Percentiles rank a stretch among this genome's conserved stretches.
Evolutionary conservation across 2,329 filamentous ascomycete species (phyloP).

Genomic region (Fusarium chaquense): DNA sequence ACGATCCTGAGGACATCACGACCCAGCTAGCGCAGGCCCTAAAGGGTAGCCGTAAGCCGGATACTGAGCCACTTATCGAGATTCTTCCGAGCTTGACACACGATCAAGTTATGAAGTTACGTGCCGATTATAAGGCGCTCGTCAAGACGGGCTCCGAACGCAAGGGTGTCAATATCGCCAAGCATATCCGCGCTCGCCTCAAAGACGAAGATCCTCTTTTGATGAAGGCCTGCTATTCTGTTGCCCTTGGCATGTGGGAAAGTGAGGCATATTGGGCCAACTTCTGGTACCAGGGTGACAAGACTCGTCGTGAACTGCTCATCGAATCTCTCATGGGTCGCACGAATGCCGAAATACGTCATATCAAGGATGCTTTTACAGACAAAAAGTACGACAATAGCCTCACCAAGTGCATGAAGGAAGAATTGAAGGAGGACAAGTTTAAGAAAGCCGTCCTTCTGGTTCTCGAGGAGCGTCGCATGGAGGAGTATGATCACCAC

Average conservation of each 20-base stretch:
- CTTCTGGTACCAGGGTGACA: slow-evolving; percentile 94
- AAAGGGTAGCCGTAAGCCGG: slow-evolving; percentile 72
- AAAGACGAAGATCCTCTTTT: slow-evolving; percentile 81
- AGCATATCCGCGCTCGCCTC: slow-evolving; percentile 82
- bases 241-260: slow-evolving; percentile 90
- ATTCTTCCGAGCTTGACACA: slow-evolving; percentile 87
- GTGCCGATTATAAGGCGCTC: slow-evolving; percentile 89
- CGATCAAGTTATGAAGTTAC: slow-evolving; percentile 87
- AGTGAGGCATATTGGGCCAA: slow-evolving; percentile 98
- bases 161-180: slow-evolving; percentile 85
- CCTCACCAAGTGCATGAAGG: slow-evolving; percentile 86
- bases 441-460: slow-evolving; percentile 90
- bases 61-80: slow-evolving; percentile 79
- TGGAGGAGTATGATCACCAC: slow-evolving; percentile 80
- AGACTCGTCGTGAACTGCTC: slow-evolving; percentile 85
- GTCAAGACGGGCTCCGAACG: slow-evolving; percentile 81
- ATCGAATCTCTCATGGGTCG: slow-evolving; percentile 95
- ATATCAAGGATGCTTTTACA: slow-evolving; percentile 88
- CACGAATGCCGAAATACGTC: slow-evolving; percentile 84
- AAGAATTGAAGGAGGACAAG: slow-evolving; percentile 94
- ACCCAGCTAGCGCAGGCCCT: slow-evolving; percentile 81
- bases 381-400: slow-evolving; percentile 93
- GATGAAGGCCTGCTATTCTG: slow-evolving; percentile 92
- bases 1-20: slow-evolving; percentile 85
- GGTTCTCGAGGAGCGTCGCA: slow-evolving; percentile 83